Percentiles rank a stretch among this genome's conserved stretches.
Evolutionary conservation across 192 early-diverging fungal species (phyloP).

Genomic region (Piromyces sp.): DNA sequence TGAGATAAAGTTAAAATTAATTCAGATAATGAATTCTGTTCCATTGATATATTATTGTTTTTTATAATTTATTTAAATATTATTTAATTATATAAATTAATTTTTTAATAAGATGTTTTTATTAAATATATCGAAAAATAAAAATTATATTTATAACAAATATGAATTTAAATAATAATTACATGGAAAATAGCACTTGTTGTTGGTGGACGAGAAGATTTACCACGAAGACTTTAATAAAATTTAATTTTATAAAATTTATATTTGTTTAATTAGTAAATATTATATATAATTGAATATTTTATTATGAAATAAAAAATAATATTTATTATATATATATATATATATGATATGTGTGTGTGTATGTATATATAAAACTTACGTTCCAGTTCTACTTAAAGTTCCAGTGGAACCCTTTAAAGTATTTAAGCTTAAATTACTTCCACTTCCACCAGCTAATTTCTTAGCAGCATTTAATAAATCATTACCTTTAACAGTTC

Average conservation of each 20-base stretch:
- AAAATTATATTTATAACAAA: too few relatives aligned
- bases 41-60: too few relatives aligned
- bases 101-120: too few relatives aligned
- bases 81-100: too few relatives aligned
- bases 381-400: neutral
- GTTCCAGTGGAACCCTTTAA: neutral
- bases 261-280: too few relatives aligned
- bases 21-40: conserved; percentile 15
- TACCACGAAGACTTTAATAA: neutral
- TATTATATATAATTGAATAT: too few relatives aligned
- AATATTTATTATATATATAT: too few relatives aligned
- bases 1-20: conserved; percentile 22
- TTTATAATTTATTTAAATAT: too few relatives aligned
- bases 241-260: too few relatives aligned
- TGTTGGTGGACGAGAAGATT: neutral
- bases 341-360: too few relatives aligned
- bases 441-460: conserved; percentile 8
- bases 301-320: too few relatives aligned
- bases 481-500: conserved; percentile 9
- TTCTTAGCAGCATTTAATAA: neutral
- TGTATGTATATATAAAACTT: neutral
- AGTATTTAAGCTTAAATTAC: conserved; percentile 2
- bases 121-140: too few relatives aligned
- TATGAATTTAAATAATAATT: neutral
- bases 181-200: neutral